A percentile compares a stretch with the other conserved stretches of the same genome.
These are phyloP conservation scores for Cercospora brassicicola DNA, from an alignment of 2,329 filamentous ascomycete species.

Conservation along the genomic window DNA sequence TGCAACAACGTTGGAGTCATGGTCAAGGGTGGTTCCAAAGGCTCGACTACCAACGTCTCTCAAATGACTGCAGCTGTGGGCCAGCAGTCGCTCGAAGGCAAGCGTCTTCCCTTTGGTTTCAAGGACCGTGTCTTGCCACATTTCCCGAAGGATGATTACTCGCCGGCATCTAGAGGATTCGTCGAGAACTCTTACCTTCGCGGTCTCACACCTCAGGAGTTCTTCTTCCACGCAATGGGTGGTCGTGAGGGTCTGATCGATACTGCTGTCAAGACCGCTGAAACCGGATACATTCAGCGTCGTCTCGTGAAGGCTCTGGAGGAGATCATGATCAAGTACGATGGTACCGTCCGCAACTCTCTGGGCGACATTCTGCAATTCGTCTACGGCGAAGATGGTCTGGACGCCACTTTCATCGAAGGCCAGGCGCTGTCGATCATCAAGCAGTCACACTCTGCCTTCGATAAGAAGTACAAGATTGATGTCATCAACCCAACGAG, in stretches of 20 bases:
- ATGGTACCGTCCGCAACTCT: slow-evolving; percentile 95
- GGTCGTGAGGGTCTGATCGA: slow-evolving; percentile 99
- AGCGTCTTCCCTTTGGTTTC: slow-evolving; percentile 98
- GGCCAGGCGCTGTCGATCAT: slow-evolving; percentile 87
- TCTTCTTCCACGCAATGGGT: slow-evolving; percentile 99
- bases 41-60: slow-evolving; percentile 98
- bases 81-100: slow-evolving; percentile 96
- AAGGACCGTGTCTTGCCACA: slow-evolving; percentile 96
- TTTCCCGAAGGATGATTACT: slow-evolving; percentile 99
- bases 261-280: slow-evolving; percentile 98
- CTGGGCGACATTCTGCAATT: slow-evolving; percentile 96
- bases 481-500: slow-evolving; percentile 74
- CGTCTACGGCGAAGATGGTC: slow-evolving; percentile 93
- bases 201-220: slow-evolving; percentile 90
- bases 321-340: slow-evolving; percentile 96
- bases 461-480: slow-evolving; percentile 78
- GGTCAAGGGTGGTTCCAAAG: slow-evolving; percentile 95
- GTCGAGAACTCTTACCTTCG: slow-evolving; percentile 98
- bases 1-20: slow-evolving; percentile 96
- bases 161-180: slow-evolving; percentile 92
- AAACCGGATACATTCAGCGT: slow-evolving; percentile 98
- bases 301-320: slow-evolving; percentile 97
- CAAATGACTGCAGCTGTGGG: slow-evolving; percentile 99
- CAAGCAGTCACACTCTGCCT: slow-evolving; percentile 72
- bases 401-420: slow-evolving; percentile 92